A percentile compares a stretch with the other conserved stretches of the same genome.
These are phyloP conservation scores for Macrocybe gigantea DNA, from an alignment of 768 basidiomycete species.

Conservation along the genomic window DNA sequence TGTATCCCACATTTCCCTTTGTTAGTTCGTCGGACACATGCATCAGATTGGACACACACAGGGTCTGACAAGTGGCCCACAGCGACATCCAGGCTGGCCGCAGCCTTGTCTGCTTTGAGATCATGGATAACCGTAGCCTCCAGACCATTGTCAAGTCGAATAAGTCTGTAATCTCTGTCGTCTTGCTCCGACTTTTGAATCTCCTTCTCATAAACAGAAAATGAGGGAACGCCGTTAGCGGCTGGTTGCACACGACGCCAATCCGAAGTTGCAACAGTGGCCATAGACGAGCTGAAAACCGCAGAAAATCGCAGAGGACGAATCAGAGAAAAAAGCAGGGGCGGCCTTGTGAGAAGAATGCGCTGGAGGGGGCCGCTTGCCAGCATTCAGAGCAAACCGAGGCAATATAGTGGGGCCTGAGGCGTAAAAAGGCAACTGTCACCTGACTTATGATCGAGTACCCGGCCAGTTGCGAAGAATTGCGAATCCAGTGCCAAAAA, in stretches of 20 bases:
- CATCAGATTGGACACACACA: constrained; percentile 31
- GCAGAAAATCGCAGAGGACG: neutral
- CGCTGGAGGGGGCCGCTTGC: no score
- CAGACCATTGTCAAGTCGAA: constrained; percentile 86
- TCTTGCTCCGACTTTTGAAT: constrained; percentile 74
- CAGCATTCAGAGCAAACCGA: no score
- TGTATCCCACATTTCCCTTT: constrained; percentile 16
- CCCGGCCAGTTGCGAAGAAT: no score
- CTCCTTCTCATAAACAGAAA: constrained; percentile 48
- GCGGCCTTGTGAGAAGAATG: neutral
- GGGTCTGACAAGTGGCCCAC: constrained; percentile 95
- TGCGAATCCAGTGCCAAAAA: no score
- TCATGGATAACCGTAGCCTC: constrained; percentile 83
- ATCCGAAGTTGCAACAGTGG: constrained; percentile 9
- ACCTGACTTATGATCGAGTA: no score
- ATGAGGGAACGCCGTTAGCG: constrained; percentile 28
- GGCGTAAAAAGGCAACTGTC: no score
- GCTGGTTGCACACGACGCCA: constrained; percentile 29
- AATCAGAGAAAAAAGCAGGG: constrained; percentile 1
- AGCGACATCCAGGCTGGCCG: constrained; percentile 89
- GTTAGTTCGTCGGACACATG: neutral
- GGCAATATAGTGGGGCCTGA: no score
- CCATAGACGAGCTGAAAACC: constrained; percentile 9
- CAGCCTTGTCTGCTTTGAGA: constrained; percentile 84
- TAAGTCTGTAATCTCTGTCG: constrained; percentile 73